Evolutionary conservation across 306 rosid species (phyloP).

Genomic region (Senna tora): DNA sequence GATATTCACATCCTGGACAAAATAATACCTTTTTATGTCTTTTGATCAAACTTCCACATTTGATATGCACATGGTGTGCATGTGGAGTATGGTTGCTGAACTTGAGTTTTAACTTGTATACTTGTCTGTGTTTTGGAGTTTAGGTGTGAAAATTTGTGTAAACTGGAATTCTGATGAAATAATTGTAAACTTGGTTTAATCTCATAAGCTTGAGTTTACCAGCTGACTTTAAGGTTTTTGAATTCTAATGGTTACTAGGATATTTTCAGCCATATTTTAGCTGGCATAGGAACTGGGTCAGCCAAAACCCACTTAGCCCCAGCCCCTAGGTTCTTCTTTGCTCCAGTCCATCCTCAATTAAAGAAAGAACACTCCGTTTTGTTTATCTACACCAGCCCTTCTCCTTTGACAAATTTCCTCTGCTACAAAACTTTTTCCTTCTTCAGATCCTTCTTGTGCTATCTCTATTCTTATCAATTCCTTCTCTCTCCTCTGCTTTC

Average conservation of each 20-base stretch:
- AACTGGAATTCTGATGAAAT: no score
- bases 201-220: background rate
- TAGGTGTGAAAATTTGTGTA: background rate
- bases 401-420: background rate
- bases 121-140: background rate
- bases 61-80: background rate
- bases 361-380: background rate
- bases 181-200: background rate
- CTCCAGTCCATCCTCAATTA: background rate
- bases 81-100: background rate
- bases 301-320: background rate
- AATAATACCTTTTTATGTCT: background rate
- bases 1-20: background rate
- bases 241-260: background rate
- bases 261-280: background rate
- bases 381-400: background rate
- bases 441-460: background rate
- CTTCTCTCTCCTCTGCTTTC: background rate
- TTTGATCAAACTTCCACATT: background rate
- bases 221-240: background rate
- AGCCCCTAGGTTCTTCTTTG: background rate
- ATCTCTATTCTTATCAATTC: background rate
- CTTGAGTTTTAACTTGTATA: background rate
- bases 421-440: background rate
- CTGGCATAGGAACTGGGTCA: background rate